Base-by-base conservation (phyloP, 331 rosid species). In the Phaseolus coccineus region DNA sequence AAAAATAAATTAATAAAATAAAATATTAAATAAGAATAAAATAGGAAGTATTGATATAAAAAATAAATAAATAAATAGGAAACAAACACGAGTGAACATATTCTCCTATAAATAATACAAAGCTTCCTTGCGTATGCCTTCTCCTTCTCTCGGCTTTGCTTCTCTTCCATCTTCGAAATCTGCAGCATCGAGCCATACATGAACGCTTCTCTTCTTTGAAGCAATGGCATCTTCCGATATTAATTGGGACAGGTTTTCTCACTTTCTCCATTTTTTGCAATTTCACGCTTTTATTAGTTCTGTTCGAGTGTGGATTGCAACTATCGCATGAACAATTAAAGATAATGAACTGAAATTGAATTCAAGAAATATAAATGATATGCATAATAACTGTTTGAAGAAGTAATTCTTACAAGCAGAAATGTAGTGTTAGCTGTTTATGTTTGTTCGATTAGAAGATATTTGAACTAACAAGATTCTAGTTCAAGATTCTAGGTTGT, bases 191-290 rank as follows among this genome's bases (percentile, higher is more conserved):
- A 62, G 61, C 69, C 15, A 13, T 3, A 27, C 35, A 67, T 68
- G 78, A 40, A 46, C 77, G 84, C 33, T 74, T 73, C 61, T 19
- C 8, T 27, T 63, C 74, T 7, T 48, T 6, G 55, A 51, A 50
- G 81, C 87, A 82, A 94, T 92, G 98, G 85, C 87, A 25, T 80
- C 87, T 3, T 64, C 92, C 19, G 98, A 94, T 85, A 89, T 94
- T 79, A 89, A 88, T 83, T 94, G 98, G 98, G 97, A 92, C 89
- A 91, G 89, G 98, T 94, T 24, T 16, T n/a, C 30, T 74, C 51
- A 46, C 51, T 46, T 11, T 46, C 51, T 46, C 51, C 51, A 12
- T 46, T 13, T 46, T 16, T 46, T 46, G 51, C 51, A 8, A 2
- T 19, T 63, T 5, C 4, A 2, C 28, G 14, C 19, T 63, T 35